A percentile compares a stretch with the other conserved stretches of the same genome.
phyloP scores from a whole-genome alignment of 768 basidiomycete genomes.

The Tephrocybe rancida region DNA sequence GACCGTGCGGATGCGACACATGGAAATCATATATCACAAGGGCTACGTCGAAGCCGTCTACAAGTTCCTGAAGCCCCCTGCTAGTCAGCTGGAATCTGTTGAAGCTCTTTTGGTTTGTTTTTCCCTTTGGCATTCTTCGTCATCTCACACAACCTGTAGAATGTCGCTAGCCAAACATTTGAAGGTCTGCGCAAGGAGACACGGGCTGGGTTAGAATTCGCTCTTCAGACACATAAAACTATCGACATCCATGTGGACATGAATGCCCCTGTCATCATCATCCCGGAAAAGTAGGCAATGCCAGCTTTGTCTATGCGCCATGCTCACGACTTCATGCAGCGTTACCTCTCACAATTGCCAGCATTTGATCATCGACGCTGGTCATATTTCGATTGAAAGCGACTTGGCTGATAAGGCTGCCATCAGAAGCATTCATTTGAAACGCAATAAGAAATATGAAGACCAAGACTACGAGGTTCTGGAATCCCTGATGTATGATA shows the following conservation, averaged over 20 bases:
- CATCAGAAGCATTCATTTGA: slow-evolving; percentile 75
- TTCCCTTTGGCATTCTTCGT: not conserved
- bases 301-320: not conserved
- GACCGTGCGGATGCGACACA: slow-evolving; percentile 87
- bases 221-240: slow-evolving; percentile 92
- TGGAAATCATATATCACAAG: slow-evolving; percentile 96
- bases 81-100: slow-evolving; percentile 93
- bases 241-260: slow-evolving; percentile 96
- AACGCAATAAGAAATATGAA: slow-evolving; percentile 81
- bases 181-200: slow-evolving; percentile 95
- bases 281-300: slow-evolving; percentile 82
- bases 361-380: slow-evolving; percentile 92
- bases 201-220: slow-evolving; percentile 90
- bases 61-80: slow-evolving; percentile 91
- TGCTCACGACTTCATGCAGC: slow-evolving; percentile 38
- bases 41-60: slow-evolving; percentile 93
- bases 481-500: slow-evolving; percentile 96
- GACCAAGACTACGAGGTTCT: slow-evolving; percentile 86
- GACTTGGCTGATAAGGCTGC: slow-evolving; percentile 85
- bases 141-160: slow-evolving; percentile 42
- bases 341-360: slow-evolving; percentile 77
- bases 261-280: slow-evolving; percentile 95
- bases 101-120: slow-evolving; percentile 81
- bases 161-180: slow-evolving; percentile 88
- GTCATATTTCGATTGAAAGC: slow-evolving; percentile 93